Conservation (phyloP, 2,329 filamentous ascomycete species). For the Ophiobolus disseminans region DNA sequence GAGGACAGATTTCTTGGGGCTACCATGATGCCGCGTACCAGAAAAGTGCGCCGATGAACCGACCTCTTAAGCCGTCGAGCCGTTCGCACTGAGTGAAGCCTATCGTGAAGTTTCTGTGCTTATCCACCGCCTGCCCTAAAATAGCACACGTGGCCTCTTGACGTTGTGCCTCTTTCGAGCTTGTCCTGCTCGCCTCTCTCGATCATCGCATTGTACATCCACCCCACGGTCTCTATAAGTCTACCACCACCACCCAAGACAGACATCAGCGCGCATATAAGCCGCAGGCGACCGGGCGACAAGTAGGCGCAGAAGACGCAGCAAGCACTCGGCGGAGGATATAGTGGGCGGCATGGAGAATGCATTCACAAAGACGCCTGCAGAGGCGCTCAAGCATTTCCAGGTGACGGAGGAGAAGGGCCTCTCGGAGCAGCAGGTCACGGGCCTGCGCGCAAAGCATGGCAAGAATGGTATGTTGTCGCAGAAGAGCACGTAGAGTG, state of each 20-base stretch:
- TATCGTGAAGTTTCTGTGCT: not conserved
- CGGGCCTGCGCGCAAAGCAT: slow-evolving; percentile 55
- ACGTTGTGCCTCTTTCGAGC: too few species aligned
- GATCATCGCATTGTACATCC: not conserved
- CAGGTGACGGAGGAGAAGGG: slow-evolving; percentile 59
- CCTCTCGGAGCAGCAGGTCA: slow-evolving; percentile 58
- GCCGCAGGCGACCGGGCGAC: not conserved
- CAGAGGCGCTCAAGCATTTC: slow-evolving; percentile 61
- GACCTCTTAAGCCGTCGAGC: slow-evolving; percentile 1
- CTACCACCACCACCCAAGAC: not conserved
- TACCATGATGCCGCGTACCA: slow-evolving; percentile 17
- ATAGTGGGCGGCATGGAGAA: slow-evolving; percentile 57
- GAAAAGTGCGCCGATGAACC: slow-evolving; percentile 4
- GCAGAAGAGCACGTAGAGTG: not conserved
- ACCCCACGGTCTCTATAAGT: not conserved
- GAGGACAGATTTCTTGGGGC: slow-evolving; percentile 35
- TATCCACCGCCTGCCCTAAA: not conserved
- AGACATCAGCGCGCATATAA: too few species aligned
- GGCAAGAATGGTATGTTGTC: slow-evolving; percentile 60
- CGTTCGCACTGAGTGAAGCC: not conserved
- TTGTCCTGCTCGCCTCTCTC: too few species aligned
- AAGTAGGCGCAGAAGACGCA: slow-evolving; percentile 1
- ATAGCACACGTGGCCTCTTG: too few species aligned
- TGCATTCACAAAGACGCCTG: slow-evolving; percentile 58
- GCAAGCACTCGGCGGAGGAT: slow-evolving; percentile 11